Evolutionary conservation across 2,329 filamentous ascomycete species (phyloP), one percentile per base, ranked within the genome.

Genomic region (Verticillium albo-atrum): DNA sequence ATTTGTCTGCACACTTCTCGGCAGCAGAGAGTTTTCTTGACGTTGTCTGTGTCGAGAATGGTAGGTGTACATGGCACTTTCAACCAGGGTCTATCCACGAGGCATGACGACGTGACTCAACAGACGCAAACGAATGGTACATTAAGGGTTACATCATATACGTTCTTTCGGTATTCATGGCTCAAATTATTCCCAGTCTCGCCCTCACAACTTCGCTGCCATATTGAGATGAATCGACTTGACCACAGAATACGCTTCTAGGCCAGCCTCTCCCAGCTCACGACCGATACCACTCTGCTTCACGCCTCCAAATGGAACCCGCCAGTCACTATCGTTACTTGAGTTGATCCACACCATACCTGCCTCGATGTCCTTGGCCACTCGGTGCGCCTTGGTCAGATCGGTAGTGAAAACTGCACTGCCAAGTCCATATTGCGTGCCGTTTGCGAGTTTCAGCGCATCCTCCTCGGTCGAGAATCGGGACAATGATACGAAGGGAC

Each of bases 321-420:
- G 68, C 58, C 75, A 71, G 25, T 79, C 76, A 0, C 72, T 75
- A 47, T 79, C 77, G 50, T 79, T 77, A 3, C 72, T 76, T 0
- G 74, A 77, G 66, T 82, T 82, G 60, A 82, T 75, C 79, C 79
- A 82, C 14, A 82, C 78, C 76, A 79, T 81, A 28, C 86, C 86
- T 1, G 84, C 79, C 69, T 89, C 83, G 55, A 89, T 82, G 14
- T 79, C 79, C 61, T 80, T 80, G 3, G 82, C 77, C 0, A 80
- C 75, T 14, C 75, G 74, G 63, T 82, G 79, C 3, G 77, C 74
- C 28, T 72, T 72, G 57, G 75, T 79, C 55, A 89, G 75, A 66
- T 87, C 81, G 60, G 82, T 75, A 0, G 82, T 88, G 65, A 89
- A 89, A 2, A 90, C 71, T 0, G 86, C 82, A 6, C 82, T 80